Evolutionary conservation across 2,329 filamentous ascomycete genomes (phyloP).

Genomic region (Fusarium udum): DNA sequence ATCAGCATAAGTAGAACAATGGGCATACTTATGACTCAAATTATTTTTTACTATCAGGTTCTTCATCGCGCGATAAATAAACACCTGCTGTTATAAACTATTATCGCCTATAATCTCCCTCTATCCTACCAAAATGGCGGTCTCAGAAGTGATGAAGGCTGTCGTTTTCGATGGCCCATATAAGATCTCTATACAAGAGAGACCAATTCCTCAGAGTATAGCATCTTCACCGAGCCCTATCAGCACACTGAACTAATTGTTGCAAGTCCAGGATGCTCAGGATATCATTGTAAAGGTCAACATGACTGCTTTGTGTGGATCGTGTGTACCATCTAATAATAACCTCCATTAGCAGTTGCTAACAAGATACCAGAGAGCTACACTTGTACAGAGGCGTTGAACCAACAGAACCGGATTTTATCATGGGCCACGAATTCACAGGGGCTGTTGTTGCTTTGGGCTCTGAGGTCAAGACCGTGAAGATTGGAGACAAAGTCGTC

Average conservation of each 20-base stretch:
- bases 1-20: too few relatives aligned
- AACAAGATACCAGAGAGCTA: constrained; percentile 70
- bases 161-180: constrained; percentile 87
- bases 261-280: constrained; percentile 68
- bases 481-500: constrained; percentile 81
- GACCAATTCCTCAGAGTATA: constrained; percentile 74
- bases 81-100: too few relatives aligned
- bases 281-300: constrained; percentile 87
- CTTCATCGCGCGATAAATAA: background rate
- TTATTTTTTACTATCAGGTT: too few relatives aligned
- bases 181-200: constrained; percentile 79
- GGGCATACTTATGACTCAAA: background rate
- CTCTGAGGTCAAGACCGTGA: constrained; percentile 71
- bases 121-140: constrained; percentile 37
- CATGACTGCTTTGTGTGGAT: constrained; percentile 89
- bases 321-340: constrained; percentile 56
- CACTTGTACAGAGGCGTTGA: constrained; percentile 88
- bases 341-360: background rate
- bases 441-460: constrained; percentile 77
- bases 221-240: background rate
- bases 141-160: constrained; percentile 76
- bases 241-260: background rate
- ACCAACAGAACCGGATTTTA: constrained; percentile 68
- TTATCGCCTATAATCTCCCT: too few relatives aligned
- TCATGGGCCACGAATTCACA: constrained; percentile 88